Base-by-base conservation (phyloP, 2,329 filamentous ascomycete genomes). In the Trichoderma cornu-damae region DNA sequence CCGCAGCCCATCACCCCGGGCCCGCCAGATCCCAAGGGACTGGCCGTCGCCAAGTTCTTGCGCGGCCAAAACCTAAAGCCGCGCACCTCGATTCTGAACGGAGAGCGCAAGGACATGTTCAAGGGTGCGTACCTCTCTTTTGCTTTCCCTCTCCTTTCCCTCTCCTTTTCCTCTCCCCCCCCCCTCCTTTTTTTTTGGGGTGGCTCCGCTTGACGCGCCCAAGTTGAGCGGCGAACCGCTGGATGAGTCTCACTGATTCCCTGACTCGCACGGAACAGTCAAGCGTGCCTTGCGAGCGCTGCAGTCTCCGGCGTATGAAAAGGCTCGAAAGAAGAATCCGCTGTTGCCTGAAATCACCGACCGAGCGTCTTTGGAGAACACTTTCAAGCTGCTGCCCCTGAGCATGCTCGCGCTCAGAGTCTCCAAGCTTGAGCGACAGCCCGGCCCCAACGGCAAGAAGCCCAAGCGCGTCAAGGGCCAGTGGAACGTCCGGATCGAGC, bases 81-180 rank as follows among this genome's bases (percentile, higher is more conserved):
- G 16, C 82, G 94, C 62, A 96, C 92, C 16, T 93, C 89, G 71
- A 95, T 99, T 62, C 82, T 97, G 63, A 92, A 96, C 64, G 94
- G 94, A 67, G 92, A 96, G 79, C 84, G 94, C 67, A 97, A 96
- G 76, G 93, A 99, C 64, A 95, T 99, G 89, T 97, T 99, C 75
- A 88, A 87, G 80, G 91, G 90, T 93, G 78, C 49, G 69, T 61
- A 20, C n/a, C n/a, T 9, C 16, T 16, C 14, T 30, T n/a, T 4
- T n/a, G n/a, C n/a, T n/a, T n/a, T n/a, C n/a, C n/a, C n/a, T n/a
- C n/a, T n/a, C n/a, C n/a, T n/a, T n/a, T n/a, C n/a, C n/a, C n/a
- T n/a, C n/a, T n/a, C n/a, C n/a, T n/a, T n/a, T n/a, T n/a, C n/a
- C n/a, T n/a, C n/a, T n/a, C n/a, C n/a, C n/a, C n/a, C n/a, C n/a